Evolutionary conservation across 2,329 filamentous ascomycete genomes (phyloP).

Genomic region (Trichoderma arundinaceum): DNA sequence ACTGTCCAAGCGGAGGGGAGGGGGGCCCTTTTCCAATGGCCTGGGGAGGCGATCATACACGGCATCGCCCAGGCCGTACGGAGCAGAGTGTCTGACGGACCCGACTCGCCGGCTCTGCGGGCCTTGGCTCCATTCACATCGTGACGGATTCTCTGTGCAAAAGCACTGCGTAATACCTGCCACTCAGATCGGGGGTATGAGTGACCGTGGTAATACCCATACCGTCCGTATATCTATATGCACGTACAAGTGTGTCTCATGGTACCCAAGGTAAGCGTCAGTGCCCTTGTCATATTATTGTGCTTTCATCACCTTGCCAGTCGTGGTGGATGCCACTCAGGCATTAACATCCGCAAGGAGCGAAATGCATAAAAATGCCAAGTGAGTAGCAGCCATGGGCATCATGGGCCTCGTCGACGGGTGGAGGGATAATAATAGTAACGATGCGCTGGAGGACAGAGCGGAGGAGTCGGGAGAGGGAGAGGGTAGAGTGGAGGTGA

Average conservation of each 20-base stretch:
- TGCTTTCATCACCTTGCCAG: constrained; percentile 10
- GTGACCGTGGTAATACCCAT: background rate
- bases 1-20: background rate
- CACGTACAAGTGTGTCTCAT: background rate
- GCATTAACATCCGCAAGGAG: constrained; percentile 5
- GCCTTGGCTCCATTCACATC: background rate
- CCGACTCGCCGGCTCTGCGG: background rate
- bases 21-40: background rate
- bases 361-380: constrained; percentile 2
- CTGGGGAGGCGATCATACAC: constrained; percentile 7
- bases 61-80: constrained; percentile 6
- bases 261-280: background rate
- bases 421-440: constrained; percentile 10
- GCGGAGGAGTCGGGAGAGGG: too few relatives aligned
- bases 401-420: background rate
- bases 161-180: background rate
- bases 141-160: background rate
- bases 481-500: too few relatives aligned
- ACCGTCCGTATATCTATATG: background rate
- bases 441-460: background rate
- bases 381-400: background rate
- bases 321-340: constrained; percentile 2
- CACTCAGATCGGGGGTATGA: background rate
- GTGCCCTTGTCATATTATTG: constrained; percentile 2
- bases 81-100: background rate